These are phyloP conservation scores for Camellia japonica DNA, from an alignment of 148 eudicot genomes.

Conservation along the genomic window DNA sequence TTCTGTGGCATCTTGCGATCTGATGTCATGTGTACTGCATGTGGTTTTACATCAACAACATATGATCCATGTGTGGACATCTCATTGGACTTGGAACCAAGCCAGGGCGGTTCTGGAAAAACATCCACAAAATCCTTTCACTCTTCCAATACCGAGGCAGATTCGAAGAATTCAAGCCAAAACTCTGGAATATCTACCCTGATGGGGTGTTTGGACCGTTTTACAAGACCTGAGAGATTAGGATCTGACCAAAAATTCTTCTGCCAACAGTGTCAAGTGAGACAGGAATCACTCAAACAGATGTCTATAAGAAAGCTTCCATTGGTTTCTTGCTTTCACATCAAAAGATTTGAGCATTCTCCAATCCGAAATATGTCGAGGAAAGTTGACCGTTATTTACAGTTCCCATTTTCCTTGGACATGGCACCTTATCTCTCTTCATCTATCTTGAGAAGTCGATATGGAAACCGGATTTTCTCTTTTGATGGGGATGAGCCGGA, in stretches of 20 bases:
- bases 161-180: slow-evolving; percentile 25
- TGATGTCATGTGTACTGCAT: slow-evolving; percentile 78
- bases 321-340: slow-evolving; percentile 76
- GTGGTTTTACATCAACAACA: slow-evolving; percentile 79
- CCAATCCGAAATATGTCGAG: slow-evolving; percentile 48
- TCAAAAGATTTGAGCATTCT: slow-evolving; percentile 78
- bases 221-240: slow-evolving; percentile 68
- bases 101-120: slow-evolving; percentile 25
- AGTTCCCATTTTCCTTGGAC: slow-evolving; percentile 75
- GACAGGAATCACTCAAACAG: slow-evolving; percentile 80
- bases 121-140: slow-evolving; percentile 39
- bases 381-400: slow-evolving; percentile 69
- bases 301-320: slow-evolving; percentile 84
- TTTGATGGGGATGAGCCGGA: slow-evolving; percentile 50
- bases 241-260: slow-evolving; percentile 77
- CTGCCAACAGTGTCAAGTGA: slow-evolving; percentile 72
- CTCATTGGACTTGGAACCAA: slow-evolving; percentile 71
- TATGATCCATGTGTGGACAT: slow-evolving; percentile 77
- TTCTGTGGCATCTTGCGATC: slow-evolving; percentile 78
- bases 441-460: slow-evolving; percentile 62
- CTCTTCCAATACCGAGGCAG: slow-evolving; percentile 41
- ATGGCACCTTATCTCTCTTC: slow-evolving; percentile 80
- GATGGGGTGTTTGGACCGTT: slow-evolving; percentile 67
- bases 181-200: slow-evolving; percentile 40
- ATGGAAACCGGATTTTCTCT: slow-evolving; percentile 57